Percentiles rank a stretch among this genome's conserved stretches.
Evolutionary conservation across 306 rosid species (phyloP).

Genomic region (Sechiopsis laciniata): DNA sequence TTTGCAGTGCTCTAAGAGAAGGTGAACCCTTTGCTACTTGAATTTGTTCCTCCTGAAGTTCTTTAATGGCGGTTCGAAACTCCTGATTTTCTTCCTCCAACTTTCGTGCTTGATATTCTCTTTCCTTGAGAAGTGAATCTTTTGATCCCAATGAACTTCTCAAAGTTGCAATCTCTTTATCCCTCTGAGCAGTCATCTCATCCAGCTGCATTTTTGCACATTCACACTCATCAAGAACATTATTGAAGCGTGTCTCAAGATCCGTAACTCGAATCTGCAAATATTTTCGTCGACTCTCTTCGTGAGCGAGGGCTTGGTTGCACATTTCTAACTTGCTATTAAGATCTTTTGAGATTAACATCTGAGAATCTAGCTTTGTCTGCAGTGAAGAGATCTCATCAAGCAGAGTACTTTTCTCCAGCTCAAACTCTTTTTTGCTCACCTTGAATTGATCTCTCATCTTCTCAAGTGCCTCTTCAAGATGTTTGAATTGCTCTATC

Average conservation of each 20-base stretch:
- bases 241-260: slow-evolving; percentile 33
- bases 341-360: slow-evolving; percentile 50
- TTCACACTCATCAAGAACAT: slow-evolving; percentile 33
- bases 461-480: slow-evolving; percentile 62
- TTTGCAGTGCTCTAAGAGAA: slow-evolving; percentile 56
- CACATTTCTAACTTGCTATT: slow-evolving; percentile 41
- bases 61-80: slow-evolving; percentile 41
- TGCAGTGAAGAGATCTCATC: slow-evolving; percentile 62
- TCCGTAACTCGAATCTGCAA: slow-evolving; percentile 62
- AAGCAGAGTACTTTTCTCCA: slow-evolving; percentile 47
- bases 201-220: slow-evolving; percentile 40
- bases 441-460: slow-evolving; percentile 37
- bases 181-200: slow-evolving; percentile 37
- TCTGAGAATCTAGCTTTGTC: slow-evolving; percentile 53
- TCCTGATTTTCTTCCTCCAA: slow-evolving; percentile 68
- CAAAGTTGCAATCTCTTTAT: slow-evolving; percentile 52
- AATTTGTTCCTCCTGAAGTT: slow-evolving; percentile 71
- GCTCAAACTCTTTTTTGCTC: slow-evolving; percentile 56
- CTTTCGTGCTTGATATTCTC: slow-evolving; percentile 42
- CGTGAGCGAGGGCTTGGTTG: slow-evolving; percentile 64
- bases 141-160: slow-evolving; percentile 50
- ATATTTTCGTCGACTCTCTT: slow-evolving; percentile 59
- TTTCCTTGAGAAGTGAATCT: slow-evolving; percentile 52
- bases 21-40: slow-evolving; percentile 57
- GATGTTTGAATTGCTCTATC: slow-evolving; percentile 68